Percentiles rank a stretch among this genome's conserved stretches.
These are phyloP conservation scores for Fusarium nanum DNA, from an alignment of 2,329 filamentous ascomycete species.

Conservation along the genomic window DNA sequence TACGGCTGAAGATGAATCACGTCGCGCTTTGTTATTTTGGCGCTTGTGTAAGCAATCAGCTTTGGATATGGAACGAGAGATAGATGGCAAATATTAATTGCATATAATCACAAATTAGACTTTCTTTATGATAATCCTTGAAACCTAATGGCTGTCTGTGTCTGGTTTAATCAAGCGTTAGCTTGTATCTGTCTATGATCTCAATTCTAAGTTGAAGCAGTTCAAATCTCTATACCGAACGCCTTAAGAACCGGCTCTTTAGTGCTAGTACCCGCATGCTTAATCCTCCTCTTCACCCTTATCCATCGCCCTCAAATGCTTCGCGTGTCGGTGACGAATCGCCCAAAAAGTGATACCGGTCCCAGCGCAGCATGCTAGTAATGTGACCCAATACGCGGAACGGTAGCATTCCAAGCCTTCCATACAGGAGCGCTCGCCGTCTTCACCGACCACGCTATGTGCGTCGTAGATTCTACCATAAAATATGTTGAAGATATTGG, in stretches of 20 bases:
- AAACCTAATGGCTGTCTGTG: neutral
- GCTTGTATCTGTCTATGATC: constrained; percentile 10
- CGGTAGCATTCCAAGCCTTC: constrained; percentile 85
- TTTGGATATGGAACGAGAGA: constrained; percentile 26
- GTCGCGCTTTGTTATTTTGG: constrained; percentile 15
- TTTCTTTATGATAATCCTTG: constrained; percentile 10
- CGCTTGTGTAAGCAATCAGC: constrained; percentile 19
- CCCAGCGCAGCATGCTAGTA: constrained; percentile 76
- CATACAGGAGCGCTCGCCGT: constrained; percentile 78
- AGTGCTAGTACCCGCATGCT: neutral
- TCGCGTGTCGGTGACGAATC: constrained; percentile 68
- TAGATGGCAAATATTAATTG: constrained; percentile 25
- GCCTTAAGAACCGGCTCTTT: neutral
- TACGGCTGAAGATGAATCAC: constrained; percentile 33
- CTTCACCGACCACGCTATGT: constrained; percentile 76
- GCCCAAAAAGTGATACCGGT: constrained; percentile 76
- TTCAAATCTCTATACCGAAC: constrained; percentile 6
- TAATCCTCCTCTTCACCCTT: constrained; percentile 55
- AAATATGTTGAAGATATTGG: constrained; percentile 91
- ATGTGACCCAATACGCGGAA: constrained; percentile 82
- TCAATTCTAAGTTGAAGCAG: neutral
- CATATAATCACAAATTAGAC: constrained; percentile 36
- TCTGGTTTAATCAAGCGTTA: neutral
- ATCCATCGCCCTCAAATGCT: constrained; percentile 53
- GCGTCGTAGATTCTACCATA: constrained; percentile 87